phyloP scores from a whole-genome alignment of 352 stramenopile genomes.

The Phytophthora sojae region DNA sequence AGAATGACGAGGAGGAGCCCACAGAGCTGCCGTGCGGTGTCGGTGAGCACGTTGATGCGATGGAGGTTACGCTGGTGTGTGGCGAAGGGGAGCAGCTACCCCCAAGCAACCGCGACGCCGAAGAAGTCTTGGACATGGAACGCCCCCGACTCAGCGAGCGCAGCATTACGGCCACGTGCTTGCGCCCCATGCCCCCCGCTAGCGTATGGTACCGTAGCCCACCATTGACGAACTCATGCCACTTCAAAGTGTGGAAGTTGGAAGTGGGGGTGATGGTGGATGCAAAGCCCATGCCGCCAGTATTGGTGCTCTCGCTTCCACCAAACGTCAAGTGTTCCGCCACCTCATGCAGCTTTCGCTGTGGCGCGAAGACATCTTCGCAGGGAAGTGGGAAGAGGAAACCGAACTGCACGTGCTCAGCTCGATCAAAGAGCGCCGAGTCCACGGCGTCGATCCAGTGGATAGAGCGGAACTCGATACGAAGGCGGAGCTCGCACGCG shows the following conservation, averaged over 20 bases:
- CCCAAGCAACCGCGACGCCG: conserved; percentile 32
- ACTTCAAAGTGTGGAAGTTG: conserved; percentile 78
- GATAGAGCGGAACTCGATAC: conserved; percentile 76
- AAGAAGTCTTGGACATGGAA: conserved; percentile 43
- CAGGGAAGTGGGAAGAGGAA: conserved; percentile 83
- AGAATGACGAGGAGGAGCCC: conserved; percentile 34
- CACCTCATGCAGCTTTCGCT: conserved; percentile 83
- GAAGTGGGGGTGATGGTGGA: conserved; percentile 65
- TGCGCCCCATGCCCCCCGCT: conserved; percentile 51
- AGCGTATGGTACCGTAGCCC: conserved; percentile 73
- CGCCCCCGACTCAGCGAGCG: conserved; percentile 44
- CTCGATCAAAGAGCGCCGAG: conserved; percentile 62
- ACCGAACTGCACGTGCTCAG: conserved; percentile 74
- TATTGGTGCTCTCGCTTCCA: conserved; percentile 27
- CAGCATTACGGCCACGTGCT: conserved; percentile 72
- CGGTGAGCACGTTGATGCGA: conserved; percentile 42
- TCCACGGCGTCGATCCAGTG: conserved; percentile 75
- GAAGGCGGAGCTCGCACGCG: conserved; percentile 65
- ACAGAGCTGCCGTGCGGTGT: conserved; percentile 34
- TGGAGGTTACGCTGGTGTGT: conserved; percentile 31
- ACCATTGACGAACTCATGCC: conserved; percentile 75
- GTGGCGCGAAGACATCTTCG: conserved; percentile 81
- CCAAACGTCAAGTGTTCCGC: conserved; percentile 78
- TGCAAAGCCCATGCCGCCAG: conserved; percentile 43
- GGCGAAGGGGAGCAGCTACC: conserved; percentile 38